phyloP scores from a whole-genome alignment of 768 basidiomycete species.

The Saitozyma sp. region DNA sequence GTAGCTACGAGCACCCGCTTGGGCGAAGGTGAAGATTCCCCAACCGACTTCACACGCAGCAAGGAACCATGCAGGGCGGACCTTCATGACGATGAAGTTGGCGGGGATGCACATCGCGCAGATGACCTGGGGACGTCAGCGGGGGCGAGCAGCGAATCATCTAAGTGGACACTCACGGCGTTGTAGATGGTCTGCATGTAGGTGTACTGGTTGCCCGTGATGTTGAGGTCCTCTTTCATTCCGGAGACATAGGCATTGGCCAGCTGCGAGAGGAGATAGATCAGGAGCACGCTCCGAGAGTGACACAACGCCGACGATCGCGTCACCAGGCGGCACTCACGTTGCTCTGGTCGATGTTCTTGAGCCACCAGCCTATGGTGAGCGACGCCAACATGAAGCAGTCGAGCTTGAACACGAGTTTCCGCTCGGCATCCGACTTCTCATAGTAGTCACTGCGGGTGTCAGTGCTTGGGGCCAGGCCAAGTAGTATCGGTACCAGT shows the following conservation, averaged over 20 bases:
- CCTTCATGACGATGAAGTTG: conserved; percentile 23
- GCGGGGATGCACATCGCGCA: conserved; percentile 5
- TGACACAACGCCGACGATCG: too few relatives aligned
- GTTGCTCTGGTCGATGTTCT: conserved; percentile 30
- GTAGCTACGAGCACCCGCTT: conserved; percentile 19
- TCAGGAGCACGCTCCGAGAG: too few relatives aligned
- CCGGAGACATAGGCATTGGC: conserved; percentile 25
- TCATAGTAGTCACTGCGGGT: conserved; percentile 19
- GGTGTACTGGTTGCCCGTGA: conserved; percentile 32
- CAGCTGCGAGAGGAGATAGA: not conserved
- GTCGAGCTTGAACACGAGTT: conserved; percentile 32
- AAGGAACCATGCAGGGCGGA: conserved; percentile 13
- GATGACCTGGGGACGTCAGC: too few relatives aligned
- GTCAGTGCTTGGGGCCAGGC: too few relatives aligned
- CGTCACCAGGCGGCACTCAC: not conserved
- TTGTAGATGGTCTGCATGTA: conserved; percentile 28
- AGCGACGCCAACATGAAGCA: conserved; percentile 21
- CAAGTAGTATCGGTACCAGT: too few relatives aligned
- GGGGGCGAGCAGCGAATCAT: too few relatives aligned
- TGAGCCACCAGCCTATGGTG: conserved; percentile 30
- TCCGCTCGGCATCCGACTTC: conserved; percentile 28
- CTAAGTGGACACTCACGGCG: not conserved
- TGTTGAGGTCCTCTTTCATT: conserved; percentile 34
- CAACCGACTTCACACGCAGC: conserved; percentile 22
- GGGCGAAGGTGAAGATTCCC: conserved; percentile 28